Evolutionary conservation across 345 rosid genomes (phyloP), one percentile per base, ranked within the genome.

Genomic region (Salix brachista): DNA sequence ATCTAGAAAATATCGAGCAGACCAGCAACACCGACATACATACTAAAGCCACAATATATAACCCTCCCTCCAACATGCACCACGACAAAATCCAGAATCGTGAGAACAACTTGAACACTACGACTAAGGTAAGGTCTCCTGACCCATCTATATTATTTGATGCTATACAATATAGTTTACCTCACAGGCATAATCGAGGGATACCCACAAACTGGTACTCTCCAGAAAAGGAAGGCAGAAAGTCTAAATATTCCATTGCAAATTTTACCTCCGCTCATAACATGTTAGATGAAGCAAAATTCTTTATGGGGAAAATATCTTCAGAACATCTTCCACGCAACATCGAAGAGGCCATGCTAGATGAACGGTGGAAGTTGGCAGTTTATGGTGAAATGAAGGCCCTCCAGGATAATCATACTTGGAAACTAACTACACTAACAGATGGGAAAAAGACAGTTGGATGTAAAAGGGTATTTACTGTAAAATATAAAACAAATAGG

Each of bases 21-120:
- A 52, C 5, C 0, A 52, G 2, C 58, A 2, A 18, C 9, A 2
- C 0, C 1, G 0, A 52, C 58, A 1, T 6, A 18, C 3, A 52
- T 52, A 52, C 10, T 52, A 0, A 52, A 18, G 23, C 9, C 58
- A 52, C 3, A 52, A 5, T 0, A 18, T 5, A 52, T 52, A 6
- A 52, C 3, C 23, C 23, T 7, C 58, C 1, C 10, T 52, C 23
- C 23, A 18, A 52, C 0, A 52, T 19, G 2, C 0, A 52, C 6
- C 58, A 52, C 0, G 8, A 52, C 58, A 0, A 52, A 52, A 52
- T 0, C 6, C 0, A 52, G 10, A 52, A 52, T 52, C 9, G 0
- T 19, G 10, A 18, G 58, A 7, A 52, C 23, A 52, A 5, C 6
- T 10, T 0, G 0, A 0, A 19, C 11, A 7, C 1, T 54, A 54